Conservation (phyloP, 768 basidiomycete genomes). For the Leccinellum albellum region DNA sequence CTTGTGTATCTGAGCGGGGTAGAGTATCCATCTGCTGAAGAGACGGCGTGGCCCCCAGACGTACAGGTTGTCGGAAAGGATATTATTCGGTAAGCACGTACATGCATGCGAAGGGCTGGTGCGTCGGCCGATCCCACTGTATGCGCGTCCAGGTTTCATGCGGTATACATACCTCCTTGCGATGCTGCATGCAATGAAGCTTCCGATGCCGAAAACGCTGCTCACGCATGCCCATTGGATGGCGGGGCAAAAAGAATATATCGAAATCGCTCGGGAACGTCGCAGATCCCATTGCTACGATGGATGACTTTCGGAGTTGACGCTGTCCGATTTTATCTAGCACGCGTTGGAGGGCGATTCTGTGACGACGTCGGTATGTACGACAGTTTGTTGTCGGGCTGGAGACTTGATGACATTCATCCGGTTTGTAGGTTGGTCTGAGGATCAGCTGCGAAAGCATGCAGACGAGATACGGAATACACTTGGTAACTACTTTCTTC, state of each 20-base stretch:
- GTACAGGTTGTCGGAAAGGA: no score
- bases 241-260: constrained; percentile 81
- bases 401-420: neutral
- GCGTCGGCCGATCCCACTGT: no score
- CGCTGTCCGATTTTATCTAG: no score
- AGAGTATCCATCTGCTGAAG: constrained; percentile 48
- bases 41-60: constrained; percentile 68
- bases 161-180: constrained; percentile 86
- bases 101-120: no score
- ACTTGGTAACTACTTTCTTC: constrained; percentile 76
- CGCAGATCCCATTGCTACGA: constrained; percentile 71
- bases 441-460: constrained; percentile 63
- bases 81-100: no score
- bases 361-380: constrained; percentile 69
- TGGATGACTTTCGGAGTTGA: constrained; percentile 47
- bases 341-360: constrained; percentile 72
- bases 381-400: neutral
- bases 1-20: constrained; percentile 78
- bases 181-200: constrained; percentile 66
- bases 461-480: constrained; percentile 53
- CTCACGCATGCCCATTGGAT: constrained; percentile 86
- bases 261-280: constrained; percentile 86
- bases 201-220: constrained; percentile 49
- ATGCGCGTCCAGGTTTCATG: constrained; percentile 58
- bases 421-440: constrained; percentile 64